Evolutionary conservation across 768 basidiomycete species (phyloP).

Genomic region (Harrya chromipes): DNA sequence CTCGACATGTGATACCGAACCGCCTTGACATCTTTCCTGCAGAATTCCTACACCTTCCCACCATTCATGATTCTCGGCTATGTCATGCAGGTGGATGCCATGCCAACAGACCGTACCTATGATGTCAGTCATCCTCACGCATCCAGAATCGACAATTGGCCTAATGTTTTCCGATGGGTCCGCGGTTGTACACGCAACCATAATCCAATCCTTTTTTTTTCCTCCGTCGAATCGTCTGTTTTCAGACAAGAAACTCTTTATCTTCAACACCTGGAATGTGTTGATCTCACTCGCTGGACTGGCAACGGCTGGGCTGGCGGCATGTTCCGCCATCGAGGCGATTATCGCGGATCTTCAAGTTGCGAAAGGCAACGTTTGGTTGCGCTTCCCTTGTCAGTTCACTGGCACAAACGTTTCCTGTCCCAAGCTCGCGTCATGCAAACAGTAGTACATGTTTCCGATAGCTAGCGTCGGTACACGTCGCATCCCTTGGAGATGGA

Average conservation of each 20-base stretch:
- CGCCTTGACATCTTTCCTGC: constrained; percentile 32
- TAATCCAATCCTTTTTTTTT: no score
- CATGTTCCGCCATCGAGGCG: constrained; percentile 40
- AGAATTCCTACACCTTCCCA: constrained; percentile 40
- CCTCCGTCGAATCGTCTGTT: neutral
- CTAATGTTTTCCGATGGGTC: constrained; percentile 24
- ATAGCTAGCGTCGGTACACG: no score
- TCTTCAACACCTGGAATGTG: constrained; percentile 55
- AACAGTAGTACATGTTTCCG: no score
- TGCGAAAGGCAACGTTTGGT: no score
- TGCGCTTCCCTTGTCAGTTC: no score
- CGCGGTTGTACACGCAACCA: constrained; percentile 24
- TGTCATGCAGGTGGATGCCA: constrained; percentile 27
- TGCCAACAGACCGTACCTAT: constrained; percentile 20
- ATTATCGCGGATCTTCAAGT: constrained; percentile 47
- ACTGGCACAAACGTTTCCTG: no score
- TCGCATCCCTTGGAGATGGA: no score
- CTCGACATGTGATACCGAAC: constrained; percentile 32
- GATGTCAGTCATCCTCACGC: constrained; percentile 26
- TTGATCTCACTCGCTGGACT: constrained; percentile 43
- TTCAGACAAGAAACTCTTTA: constrained; percentile 28
- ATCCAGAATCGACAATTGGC: constrained; percentile 32
- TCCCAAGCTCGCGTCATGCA: no score
- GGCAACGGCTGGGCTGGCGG: constrained; percentile 48
- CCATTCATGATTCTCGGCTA: constrained; percentile 35